phyloP scores from a whole-genome alignment of 1,284 basidiomycete species.

The Takashimella tepidaria region DNA sequence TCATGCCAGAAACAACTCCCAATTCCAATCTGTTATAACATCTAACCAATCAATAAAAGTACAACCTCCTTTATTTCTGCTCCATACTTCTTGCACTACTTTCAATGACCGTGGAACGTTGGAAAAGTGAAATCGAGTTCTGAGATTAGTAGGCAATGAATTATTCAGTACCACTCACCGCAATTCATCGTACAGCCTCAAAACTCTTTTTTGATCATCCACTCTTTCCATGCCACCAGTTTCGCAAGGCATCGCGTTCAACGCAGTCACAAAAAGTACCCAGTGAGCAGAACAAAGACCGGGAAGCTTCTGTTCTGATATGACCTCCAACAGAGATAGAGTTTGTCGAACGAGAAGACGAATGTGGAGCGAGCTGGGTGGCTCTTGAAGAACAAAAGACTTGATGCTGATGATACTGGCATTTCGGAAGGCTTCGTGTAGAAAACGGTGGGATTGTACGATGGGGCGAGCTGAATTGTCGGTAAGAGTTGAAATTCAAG shows the following conservation, averaged over 20 bases:
- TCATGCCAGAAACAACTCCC: slow-evolving; percentile 35
- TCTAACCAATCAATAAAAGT: slow-evolving; percentile 34
- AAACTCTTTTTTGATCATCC: slow-evolving; percentile 25
- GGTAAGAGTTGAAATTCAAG: not conserved
- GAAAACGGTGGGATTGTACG: slow-evolving; percentile 27
- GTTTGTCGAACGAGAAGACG: slow-evolving; percentile 29
- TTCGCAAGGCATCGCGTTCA: slow-evolving; percentile 16
- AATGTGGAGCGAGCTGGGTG: slow-evolving; percentile 26
- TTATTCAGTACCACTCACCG: slow-evolving; percentile 14
- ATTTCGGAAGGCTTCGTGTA: slow-evolving; percentile 36
- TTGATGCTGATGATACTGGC: slow-evolving; percentile 28
- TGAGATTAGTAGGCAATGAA: slow-evolving; percentile 2
- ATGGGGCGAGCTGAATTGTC: slow-evolving; percentile 22
- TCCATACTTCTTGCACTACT: slow-evolving; percentile 33
- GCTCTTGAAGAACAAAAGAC: slow-evolving; percentile 25
- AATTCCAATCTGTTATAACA: slow-evolving; percentile 28
- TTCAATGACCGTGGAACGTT: slow-evolving; percentile 29
- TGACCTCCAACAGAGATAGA: slow-evolving; percentile 31
- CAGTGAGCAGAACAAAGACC: slow-evolving; percentile 33
- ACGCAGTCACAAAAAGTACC: slow-evolving; percentile 31
- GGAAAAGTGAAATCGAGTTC: slow-evolving; percentile 23
- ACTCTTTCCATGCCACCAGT: slow-evolving; percentile 14
- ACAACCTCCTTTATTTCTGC: slow-evolving; percentile 20
- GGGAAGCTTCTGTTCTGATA: slow-evolving; percentile 30
- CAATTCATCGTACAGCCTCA: slow-evolving; percentile 27